phyloP scores from a whole-genome alignment of 768 basidiomycete genomes.

The Lyophyllum decastes region DNA sequence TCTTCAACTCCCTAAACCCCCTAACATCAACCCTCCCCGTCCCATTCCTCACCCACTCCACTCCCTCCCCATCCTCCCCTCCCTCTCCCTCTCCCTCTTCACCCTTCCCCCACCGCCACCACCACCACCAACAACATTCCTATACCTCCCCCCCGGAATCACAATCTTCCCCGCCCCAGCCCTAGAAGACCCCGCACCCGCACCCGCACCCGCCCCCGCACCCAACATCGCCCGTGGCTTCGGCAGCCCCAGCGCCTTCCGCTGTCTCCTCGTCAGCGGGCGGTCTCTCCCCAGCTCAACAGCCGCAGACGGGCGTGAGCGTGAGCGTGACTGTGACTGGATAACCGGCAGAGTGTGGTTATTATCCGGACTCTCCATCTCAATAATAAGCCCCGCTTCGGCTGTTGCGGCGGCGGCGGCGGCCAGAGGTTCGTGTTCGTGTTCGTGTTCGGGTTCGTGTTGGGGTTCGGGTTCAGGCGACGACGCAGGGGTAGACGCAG shows the following conservation, averaged over 20 bases:
- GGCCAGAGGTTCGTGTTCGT: no score
- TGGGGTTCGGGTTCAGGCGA: slow-evolving; percentile 22
- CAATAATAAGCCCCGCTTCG: no score
- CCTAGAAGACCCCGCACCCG: no score
- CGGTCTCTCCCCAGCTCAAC: slow-evolving; percentile 30
- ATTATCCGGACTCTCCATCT: not conserved
- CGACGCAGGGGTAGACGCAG: not conserved
- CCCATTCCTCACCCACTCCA: slow-evolving; percentile 66
- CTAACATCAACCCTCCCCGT: slow-evolving; percentile 74
- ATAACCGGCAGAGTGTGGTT: not conserved
- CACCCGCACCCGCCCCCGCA: no score
- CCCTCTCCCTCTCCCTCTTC: slow-evolving; percentile 16
- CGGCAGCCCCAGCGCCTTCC: slow-evolving; percentile 69
- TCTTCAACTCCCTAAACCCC: slow-evolving; percentile 78
- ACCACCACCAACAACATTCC: slow-evolving; percentile 19
- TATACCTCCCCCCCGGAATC: slow-evolving; percentile 64
- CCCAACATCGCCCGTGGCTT: slow-evolving; percentile 37
- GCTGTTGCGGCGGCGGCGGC: no score
- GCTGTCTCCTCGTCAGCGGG: slow-evolving; percentile 64
- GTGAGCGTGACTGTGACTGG: no score
- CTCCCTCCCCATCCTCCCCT: slow-evolving; percentile 31
- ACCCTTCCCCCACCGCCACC: slow-evolving; percentile 30
- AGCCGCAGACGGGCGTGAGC: slow-evolving; percentile 1
- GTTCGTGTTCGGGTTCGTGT: no score
- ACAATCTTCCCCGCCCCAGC: slow-evolving; percentile 61